phyloP scores from a whole-genome alignment of 2,329 filamentous ascomycete genomes.

The Calonectria honghensis region DNA sequence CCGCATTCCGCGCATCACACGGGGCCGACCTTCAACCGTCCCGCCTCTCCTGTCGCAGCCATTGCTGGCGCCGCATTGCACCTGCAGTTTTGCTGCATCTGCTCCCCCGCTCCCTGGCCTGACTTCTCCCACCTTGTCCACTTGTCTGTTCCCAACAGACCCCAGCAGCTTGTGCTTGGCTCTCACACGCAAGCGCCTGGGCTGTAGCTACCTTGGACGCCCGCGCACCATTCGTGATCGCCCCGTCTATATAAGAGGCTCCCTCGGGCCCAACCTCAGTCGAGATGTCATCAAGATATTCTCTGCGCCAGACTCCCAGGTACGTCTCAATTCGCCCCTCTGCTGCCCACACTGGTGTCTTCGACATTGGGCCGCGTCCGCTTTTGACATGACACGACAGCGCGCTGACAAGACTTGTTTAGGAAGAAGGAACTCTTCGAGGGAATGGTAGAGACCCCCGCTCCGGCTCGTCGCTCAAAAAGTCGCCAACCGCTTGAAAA shows the following conservation, averaged over 20 bases:
- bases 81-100: slow-evolving; percentile 28
- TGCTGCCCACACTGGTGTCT: neutral
- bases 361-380: neutral
- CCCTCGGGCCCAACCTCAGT: slow-evolving; percentile 33
- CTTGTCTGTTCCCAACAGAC: slow-evolving; percentile 34
- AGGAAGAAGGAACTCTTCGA: slow-evolving; percentile 78
- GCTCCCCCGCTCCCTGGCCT: slow-evolving; percentile 30
- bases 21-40: slow-evolving; percentile 22
- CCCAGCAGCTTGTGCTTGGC: slow-evolving; percentile 28
- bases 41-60: neutral
- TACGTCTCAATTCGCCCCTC: slow-evolving; percentile 47
- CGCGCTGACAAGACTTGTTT: slow-evolving; percentile 35
- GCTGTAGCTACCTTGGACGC: slow-evolving; percentile 34
- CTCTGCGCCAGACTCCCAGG: slow-evolving; percentile 62
- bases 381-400: neutral
- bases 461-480: slow-evolving; percentile 62
- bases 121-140: slow-evolving; percentile 32
- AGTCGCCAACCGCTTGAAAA: slow-evolving; percentile 70
- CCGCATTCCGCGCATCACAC: slow-evolving; percentile 10
- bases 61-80: slow-evolving; percentile 23
- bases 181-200: slow-evolving; percentile 27
- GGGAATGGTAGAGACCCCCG: slow-evolving; percentile 76
- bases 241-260: slow-evolving; percentile 51
- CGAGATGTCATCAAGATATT: slow-evolving; percentile 63
- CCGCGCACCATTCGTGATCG: slow-evolving; percentile 29